These are phyloP conservation scores for Trichoderma polysporum DNA, from an alignment of 2,329 filamentous ascomycete species.

Conservation along the genomic window DNA sequence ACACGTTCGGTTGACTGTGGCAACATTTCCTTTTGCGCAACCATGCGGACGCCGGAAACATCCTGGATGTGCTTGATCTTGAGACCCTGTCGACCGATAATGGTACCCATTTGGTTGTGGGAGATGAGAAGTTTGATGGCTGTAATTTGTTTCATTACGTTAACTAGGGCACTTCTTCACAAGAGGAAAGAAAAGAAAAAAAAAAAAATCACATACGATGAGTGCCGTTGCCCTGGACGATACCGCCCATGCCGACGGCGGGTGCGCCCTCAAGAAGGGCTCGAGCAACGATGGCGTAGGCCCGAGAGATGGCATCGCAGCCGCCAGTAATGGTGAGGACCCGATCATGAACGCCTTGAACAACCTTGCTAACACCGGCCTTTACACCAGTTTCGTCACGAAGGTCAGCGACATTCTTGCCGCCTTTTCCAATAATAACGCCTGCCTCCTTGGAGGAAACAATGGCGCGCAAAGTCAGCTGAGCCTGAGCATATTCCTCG, in stretches of 20 bases:
- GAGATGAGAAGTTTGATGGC: constrained; percentile 98
- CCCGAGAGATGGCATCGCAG: constrained; percentile 83
- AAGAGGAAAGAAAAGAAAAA: not conserved
- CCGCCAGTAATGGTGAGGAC: constrained; percentile 93
- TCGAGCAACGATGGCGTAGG: constrained; percentile 90
- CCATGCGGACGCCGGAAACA: constrained; percentile 94
- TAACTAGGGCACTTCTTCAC: not conserved
- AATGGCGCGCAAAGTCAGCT: constrained; percentile 93
- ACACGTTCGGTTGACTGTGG: constrained; percentile 98
- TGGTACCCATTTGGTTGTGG: constrained; percentile 99
- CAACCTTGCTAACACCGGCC: constrained; percentile 97
- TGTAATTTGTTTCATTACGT: constrained; percentile 38
- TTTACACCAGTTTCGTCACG: constrained; percentile 97
- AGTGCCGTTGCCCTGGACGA: constrained; percentile 83
- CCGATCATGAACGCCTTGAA: constrained; percentile 94
- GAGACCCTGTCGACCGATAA: constrained; percentile 91
- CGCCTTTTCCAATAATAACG: constrained; percentile 97
- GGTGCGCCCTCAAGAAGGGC: constrained; percentile 90
- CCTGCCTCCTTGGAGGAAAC: constrained; percentile 98
- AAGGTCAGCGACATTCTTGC: constrained; percentile 96
- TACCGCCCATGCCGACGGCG: constrained; percentile 92
- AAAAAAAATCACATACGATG: constrained; percentile 64
- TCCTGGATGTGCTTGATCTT: constrained; percentile 99
- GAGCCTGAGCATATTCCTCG: constrained; percentile 90
- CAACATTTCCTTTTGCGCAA: constrained; percentile 99